Conservation (phyloP, 1,139 yeast genomes). For the Suhomyces bribrorum region DNA sequence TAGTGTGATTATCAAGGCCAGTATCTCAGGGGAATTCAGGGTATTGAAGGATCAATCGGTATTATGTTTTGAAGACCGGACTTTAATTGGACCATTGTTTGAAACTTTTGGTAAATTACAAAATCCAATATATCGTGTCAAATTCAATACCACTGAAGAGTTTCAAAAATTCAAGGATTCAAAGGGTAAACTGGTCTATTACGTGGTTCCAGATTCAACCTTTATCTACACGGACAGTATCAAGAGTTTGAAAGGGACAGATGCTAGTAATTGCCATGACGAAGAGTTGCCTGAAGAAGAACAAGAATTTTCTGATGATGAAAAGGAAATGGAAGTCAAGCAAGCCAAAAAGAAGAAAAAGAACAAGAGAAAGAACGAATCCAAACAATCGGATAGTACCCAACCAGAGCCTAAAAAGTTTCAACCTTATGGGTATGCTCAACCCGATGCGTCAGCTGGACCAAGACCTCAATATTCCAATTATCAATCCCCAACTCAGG, state of each 20-base stretch:
- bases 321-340: conserved; percentile 63
- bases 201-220: conserved; percentile 79
- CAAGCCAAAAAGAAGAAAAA: conserved; percentile 59
- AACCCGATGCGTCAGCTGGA: conserved; percentile 14
- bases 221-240: conserved; percentile 77
- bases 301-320: conserved; percentile 95
- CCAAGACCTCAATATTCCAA: conserved; percentile 12
- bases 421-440: conserved; percentile 29
- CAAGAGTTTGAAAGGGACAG: conserved; percentile 77
- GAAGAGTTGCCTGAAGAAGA: conserved; percentile 93
- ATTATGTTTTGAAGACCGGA: conserved; percentile 72
- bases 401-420: conserved; percentile 17
- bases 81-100: conserved; percentile 75
- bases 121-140: conserved; percentile 78
- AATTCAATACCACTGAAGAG: conserved; percentile 58
- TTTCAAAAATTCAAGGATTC: conserved; percentile 43
- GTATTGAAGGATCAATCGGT: conserved; percentile 81
- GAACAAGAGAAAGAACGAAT: conserved; percentile 34
- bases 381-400: conserved; percentile 14
- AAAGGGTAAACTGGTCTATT: conserved; percentile 63
- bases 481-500: neutral
- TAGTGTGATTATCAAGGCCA: conserved; percentile 71
- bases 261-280: conserved; percentile 92
- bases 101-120: conserved; percentile 92
- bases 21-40: conserved; percentile 81